Conservation (phyloP, 2,329 filamentous ascomycete genomes). For the Cryoendolithus antarcticus region DNA sequence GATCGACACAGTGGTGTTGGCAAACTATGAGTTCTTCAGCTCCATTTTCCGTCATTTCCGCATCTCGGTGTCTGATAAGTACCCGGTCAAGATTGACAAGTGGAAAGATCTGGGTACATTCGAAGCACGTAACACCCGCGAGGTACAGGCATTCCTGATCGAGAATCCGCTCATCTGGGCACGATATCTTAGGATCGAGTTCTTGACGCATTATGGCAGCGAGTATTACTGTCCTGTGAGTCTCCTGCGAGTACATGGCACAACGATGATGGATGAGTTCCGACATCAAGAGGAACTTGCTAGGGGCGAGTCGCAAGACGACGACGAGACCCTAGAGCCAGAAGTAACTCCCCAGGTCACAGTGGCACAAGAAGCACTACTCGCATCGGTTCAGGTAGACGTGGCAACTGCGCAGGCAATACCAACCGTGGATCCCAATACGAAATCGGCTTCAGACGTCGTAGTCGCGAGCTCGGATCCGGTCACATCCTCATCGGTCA, state of each 20-base stretch:
- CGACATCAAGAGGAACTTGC: conserved; percentile 68
- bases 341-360: conserved; percentile 3
- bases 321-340: conserved; percentile 40
- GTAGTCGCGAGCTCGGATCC: no score
- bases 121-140: conserved; percentile 81
- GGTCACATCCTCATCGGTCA: no score
- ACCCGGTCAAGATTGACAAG: conserved; percentile 81
- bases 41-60: conserved; percentile 88
- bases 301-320: conserved; percentile 46
- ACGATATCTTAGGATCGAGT: conserved; percentile 82
- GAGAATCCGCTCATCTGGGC: conserved; percentile 93
- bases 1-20: conserved; percentile 90
- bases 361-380: conserved; percentile 1
- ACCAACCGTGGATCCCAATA: no score
- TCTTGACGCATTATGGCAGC: conserved; percentile 85
- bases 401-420: no score
- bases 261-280: conserved; percentile 86
- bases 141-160: conserved; percentile 90
- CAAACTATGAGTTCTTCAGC: conserved; percentile 98
- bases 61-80: conserved; percentile 85
- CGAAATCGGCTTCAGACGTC: no score
- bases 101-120: conserved; percentile 85
- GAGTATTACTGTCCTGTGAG: conserved; percentile 95
- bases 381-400: neutral
- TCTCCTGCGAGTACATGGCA: conserved; percentile 81